Base-by-base conservation (phyloP, 75 land plant genomes). In the Picea glauca region DNA sequence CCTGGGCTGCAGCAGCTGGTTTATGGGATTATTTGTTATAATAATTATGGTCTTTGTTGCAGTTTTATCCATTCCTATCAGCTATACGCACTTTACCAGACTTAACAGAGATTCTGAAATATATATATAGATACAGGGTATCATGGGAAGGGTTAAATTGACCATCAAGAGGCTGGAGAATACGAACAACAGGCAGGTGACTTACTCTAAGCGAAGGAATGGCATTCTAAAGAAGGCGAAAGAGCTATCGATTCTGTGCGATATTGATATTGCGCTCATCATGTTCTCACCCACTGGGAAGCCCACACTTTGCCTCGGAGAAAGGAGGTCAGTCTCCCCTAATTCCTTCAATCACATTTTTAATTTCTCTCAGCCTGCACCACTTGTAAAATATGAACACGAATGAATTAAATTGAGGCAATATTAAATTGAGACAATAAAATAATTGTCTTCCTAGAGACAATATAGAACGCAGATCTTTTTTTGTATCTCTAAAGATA, bases 151-250 rank as follows among this genome's bases (percentile, higher is more conserved):
- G 62, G 92, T 85, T 35, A 92, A 92, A 76, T 70, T 92, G n/a
- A 88, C 86, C 68, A 90, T 90, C 75, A 89, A 88, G 87, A 81
- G 79, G 74, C 74, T 92, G 60, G 94, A 92, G 81, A 90, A 81
- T 20, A 57, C 81, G 46, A 84, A 81, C 56, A 80, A 78, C 18
- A 78, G 88, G 67, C 90, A 90, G 79, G 78, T 85, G 4, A 92
- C 94, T 57, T 92, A 80, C 62, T 79, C 90, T 61, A 92, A 92
- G 77, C 77, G 94, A 31, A 83, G 80, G 70, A 79, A 75, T 33
- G 94, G 94, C 60, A 81, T 92, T 21, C 43, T 90, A 57, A 92
- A 92, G 85, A 92, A 92, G 81, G 94, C 94, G 8, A 81, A 80
- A 17, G 94, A 92, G 74, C 85, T 92, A 3, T 81, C 94, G 1